These are phyloP conservation scores for Eremothecium gossypii DNA, from an alignment of 1,139 yeast genomes.

Conservation along the genomic window DNA sequence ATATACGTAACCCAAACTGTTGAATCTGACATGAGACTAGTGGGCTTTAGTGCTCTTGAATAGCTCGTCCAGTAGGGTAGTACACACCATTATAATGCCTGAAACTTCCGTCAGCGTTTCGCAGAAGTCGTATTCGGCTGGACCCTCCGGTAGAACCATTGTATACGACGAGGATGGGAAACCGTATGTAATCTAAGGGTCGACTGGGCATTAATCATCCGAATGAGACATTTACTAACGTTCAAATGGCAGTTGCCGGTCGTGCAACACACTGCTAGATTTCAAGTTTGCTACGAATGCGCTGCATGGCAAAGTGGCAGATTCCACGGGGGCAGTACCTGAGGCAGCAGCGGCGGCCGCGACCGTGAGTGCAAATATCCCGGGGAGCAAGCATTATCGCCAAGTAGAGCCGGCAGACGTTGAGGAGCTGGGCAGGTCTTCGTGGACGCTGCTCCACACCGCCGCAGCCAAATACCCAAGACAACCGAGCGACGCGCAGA, in stretches of 20 bases:
- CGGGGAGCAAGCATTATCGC: constrained; percentile 20
- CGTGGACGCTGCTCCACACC: constrained; percentile 90
- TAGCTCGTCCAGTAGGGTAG: no score
- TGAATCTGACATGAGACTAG: no score
- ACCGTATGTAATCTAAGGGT: constrained; percentile 51
- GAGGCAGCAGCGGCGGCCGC: constrained; percentile 14
- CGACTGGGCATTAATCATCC: background rate
- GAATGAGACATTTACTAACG: background rate
- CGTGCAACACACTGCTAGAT: constrained; percentile 72
- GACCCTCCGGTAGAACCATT: constrained; percentile 59
- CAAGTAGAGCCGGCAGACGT: constrained; percentile 83
- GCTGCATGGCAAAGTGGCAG: constrained; percentile 17
- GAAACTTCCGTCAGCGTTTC: background rate
- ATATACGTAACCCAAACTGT: background rate
- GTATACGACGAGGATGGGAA: constrained; percentile 81
- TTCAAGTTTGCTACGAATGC: constrained; percentile 50
- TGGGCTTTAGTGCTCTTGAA: no score
- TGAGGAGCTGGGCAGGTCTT: constrained; percentile 65
- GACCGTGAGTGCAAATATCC: constrained; percentile 12
- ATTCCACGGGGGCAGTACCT: constrained; percentile 6
- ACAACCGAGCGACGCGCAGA: constrained; percentile 50
- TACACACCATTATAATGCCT: background rate
- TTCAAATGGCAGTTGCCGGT: constrained; percentile 42
- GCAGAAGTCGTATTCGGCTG: constrained; percentile 27
- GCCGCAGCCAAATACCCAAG: constrained; percentile 87